Conservation (phyloP, 163 green algal species). For the Scenedesmus sp. region DNA sequence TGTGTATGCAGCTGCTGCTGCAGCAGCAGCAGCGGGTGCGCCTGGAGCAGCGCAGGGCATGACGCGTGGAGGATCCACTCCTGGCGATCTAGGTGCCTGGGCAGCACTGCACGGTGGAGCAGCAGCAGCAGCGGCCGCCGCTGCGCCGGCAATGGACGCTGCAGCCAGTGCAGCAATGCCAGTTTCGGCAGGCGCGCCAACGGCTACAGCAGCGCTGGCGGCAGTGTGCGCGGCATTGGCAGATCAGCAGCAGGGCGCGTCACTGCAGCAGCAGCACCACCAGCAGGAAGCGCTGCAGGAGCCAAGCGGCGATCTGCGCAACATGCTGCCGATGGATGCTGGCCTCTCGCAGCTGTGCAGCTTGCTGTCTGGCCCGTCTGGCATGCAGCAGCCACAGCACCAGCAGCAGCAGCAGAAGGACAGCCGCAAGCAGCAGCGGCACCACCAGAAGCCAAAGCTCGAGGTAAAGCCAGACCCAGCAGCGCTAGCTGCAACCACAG, state of each 20-base stretch:
- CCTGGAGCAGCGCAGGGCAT: background rate
- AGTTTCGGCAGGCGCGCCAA: background rate
- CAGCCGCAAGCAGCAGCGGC: background rate
- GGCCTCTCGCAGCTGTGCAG: background rate
- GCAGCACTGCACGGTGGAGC: background rate
- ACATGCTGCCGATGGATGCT: background rate
- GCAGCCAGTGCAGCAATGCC: background rate
- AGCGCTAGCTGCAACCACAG: slow-evolving; percentile 6
- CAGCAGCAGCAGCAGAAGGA: background rate
- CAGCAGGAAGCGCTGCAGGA: background rate
- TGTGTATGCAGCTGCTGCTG: background rate
- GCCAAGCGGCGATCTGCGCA: background rate
- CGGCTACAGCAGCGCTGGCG: background rate
- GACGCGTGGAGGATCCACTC: background rate
- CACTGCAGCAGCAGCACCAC: background rate
- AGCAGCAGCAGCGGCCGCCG: slow-evolving; percentile 19
- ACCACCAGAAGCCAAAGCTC: background rate
- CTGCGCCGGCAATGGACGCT: background rate
- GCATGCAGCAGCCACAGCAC: background rate
- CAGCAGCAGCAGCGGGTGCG: background rate
- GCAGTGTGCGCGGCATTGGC: background rate
- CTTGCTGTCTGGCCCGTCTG: background rate
- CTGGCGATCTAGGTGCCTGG: background rate
- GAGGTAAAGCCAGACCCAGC: background rate
- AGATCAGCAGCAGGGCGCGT: background rate